phyloP scores from a whole-genome alignment of 768 basidiomycete species.

The Scleroderma citrinum region DNA sequence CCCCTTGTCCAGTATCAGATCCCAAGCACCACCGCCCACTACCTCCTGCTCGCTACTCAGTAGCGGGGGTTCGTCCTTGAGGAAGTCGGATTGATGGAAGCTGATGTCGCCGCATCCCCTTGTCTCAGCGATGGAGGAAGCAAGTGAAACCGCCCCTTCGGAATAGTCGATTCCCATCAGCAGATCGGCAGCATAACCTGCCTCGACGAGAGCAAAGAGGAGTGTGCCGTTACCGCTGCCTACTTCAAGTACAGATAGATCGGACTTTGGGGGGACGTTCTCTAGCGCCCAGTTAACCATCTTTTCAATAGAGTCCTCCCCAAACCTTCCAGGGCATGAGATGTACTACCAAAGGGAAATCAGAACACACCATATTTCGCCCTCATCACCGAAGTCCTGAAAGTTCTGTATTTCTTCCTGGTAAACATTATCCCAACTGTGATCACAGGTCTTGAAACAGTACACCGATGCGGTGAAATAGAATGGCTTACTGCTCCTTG shows the following conservation, averaged over 20 bases:
- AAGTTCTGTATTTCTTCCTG: slow-evolving; percentile 66
- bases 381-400: slow-evolving; percentile 74
- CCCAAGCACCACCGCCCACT: slow-evolving; percentile 41
- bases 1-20: slow-evolving; percentile 80
- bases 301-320: slow-evolving; percentile 65
- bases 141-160: slow-evolving; percentile 58
- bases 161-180: slow-evolving; percentile 78
- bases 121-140: slow-evolving; percentile 47
- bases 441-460: not conserved
- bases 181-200: slow-evolving; percentile 48
- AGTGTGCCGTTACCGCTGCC: slow-evolving; percentile 79
- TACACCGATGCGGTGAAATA: not conserved
- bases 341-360: not conserved
- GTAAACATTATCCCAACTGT: slow-evolving; percentile 78
- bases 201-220: slow-evolving; percentile 63
- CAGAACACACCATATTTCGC: slow-evolving; percentile 67
- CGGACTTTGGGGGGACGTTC: slow-evolving; percentile 42
- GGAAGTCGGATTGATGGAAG: slow-evolving; percentile 62
- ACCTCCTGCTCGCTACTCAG: slow-evolving; percentile 4
- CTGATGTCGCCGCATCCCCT: slow-evolving; percentile 31
- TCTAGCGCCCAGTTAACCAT: slow-evolving; percentile 71
- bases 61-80: slow-evolving; percentile 43
- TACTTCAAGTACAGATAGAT: slow-evolving; percentile 63
- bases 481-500: slow-evolving; percentile 60
- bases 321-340: slow-evolving; percentile 53